Evolutionary conservation across 2,329 filamentous ascomycete species (phyloP), one percentile per base, ranked within the genome.

Genomic region (Cladophialophora bantiana): DNA sequence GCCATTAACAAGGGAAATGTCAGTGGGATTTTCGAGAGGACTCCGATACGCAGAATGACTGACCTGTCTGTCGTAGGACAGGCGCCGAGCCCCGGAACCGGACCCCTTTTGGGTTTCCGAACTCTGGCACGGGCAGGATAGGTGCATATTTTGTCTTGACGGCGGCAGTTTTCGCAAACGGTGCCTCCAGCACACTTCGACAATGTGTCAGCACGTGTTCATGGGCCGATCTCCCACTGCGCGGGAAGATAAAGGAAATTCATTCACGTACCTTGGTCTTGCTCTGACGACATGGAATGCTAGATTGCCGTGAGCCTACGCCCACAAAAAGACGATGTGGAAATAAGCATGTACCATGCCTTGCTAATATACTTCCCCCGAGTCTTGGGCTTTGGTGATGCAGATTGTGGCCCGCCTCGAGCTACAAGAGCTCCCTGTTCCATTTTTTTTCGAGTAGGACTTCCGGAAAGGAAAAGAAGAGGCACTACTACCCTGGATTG

Each of bases 241-340:
- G 35, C 10, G 10, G 35, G 4, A 5, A 57, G 26, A 10, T n/a
- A n/a, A 42, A 45, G 56, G 56, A 59, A n/a, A 42, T 42, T 7
- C 10, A 5, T 36, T 36, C 35, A 36, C 7, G 18, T 59, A 59
- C 56, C 56, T 59, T 59, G 4, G 38, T 59, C 56, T 59, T 59
- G 40, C 56, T 59, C 56, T 59, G 56, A 13, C 56, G 56, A 59
- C 56, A 59, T 20, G 56, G 38, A 15, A 59, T 59, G 56, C 56
- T 59, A 36, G 38, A 40, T 34, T 32, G 18, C 2, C 32, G 18
- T 55, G 2, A 55, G 52, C 3, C 18, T 15, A 31, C 18, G 15
- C n/a, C 35, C 35, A 36, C 7, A 36, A 36, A 59, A 18, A 15
- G 5, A 45, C 56, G 18, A 18, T 13, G 18, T 26, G 36, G 20